These are phyloP conservation scores for Oldenlandia corymbosa DNA, from an alignment of 257 asterid genomes.

Conservation along the genomic window DNA sequence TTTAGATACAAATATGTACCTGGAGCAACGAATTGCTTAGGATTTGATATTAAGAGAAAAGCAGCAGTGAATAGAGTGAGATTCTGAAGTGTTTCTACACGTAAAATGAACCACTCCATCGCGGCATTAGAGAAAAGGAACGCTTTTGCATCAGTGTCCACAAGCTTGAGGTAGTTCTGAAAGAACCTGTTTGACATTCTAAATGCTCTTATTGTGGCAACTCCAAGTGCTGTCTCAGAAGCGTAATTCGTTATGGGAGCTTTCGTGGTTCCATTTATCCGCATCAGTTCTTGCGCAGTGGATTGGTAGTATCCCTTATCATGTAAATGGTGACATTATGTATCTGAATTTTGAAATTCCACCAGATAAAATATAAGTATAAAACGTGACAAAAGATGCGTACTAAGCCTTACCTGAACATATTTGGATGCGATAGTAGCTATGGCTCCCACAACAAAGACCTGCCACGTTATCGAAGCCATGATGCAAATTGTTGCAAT, in stretches of 20 bases:
- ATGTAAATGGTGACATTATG: background rate
- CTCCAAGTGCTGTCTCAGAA: conserved; percentile 73
- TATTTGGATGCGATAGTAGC: conserved; percentile 52
- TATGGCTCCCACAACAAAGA: conserved; percentile 61
- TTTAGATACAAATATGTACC: conserved; percentile 25
- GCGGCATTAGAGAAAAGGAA: conserved; percentile 59
- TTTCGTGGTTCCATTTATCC: conserved; percentile 75
- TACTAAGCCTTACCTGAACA: conserved; percentile 46
- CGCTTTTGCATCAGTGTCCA: conserved; percentile 62
- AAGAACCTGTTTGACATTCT: conserved; percentile 43
- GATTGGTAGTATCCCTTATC: conserved; percentile 71
- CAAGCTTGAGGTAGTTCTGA: conserved; percentile 47
- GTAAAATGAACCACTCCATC: conserved; percentile 63
- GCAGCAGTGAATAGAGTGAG: conserved; percentile 57
- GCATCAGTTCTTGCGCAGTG: conserved; percentile 68
- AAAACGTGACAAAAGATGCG: background rate
- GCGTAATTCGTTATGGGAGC: conserved; percentile 74
- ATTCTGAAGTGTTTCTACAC: conserved; percentile 67
- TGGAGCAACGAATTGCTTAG: conserved; percentile 43
- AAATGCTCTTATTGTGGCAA: conserved; percentile 63
- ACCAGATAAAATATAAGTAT: background rate
- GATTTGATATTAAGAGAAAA: conserved; percentile 37
- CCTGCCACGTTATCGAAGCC: conserved; percentile 76
- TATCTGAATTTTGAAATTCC: background rate
- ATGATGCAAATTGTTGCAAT: conserved; percentile 45